These are phyloP conservation scores for Lasiodiplodia sp. DNA, from an alignment of 2,329 filamentous ascomycete species.

Conservation along the genomic window DNA sequence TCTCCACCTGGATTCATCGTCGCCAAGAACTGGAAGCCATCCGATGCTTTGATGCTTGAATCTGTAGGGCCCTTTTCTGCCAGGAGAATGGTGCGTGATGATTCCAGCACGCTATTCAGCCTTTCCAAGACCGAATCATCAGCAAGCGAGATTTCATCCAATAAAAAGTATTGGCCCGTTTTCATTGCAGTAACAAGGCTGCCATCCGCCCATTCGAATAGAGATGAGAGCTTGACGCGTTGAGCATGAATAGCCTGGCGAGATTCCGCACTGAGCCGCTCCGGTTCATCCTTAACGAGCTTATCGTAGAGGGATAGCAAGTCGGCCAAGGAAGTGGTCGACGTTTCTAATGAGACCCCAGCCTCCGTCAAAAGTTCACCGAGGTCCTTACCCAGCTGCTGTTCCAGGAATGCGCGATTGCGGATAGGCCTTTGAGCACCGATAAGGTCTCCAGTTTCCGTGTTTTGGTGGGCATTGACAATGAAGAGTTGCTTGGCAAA, in stretches of 20 bases:
- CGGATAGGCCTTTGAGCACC: slow-evolving; percentile 91
- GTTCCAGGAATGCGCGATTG: slow-evolving; percentile 77
- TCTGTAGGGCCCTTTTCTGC: slow-evolving; percentile 92
- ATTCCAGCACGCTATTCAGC: slow-evolving; percentile 94
- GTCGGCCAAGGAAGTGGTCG: slow-evolving; percentile 39
- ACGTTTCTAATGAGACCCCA: not conserved
- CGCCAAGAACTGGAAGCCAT: slow-evolving; percentile 93
- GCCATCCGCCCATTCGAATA: slow-evolving; percentile 97
- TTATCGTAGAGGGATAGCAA: slow-evolving; percentile 67
- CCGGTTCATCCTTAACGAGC: slow-evolving; percentile 54
- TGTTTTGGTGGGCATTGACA: slow-evolving; percentile 97
- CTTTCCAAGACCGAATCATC: slow-evolving; percentile 97
- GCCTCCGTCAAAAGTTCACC: slow-evolving; percentile 40
- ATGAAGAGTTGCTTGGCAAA: slow-evolving; percentile 79
- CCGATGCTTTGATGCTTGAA: slow-evolving; percentile 75
- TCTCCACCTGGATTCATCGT: slow-evolving; percentile 99
- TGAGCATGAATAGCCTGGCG: slow-evolving; percentile 35
- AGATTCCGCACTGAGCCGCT: slow-evolving; percentile 54
- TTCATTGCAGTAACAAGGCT: slow-evolving; percentile 95
- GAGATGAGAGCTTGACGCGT: slow-evolving; percentile 73
- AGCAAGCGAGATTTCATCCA: slow-evolving; percentile 97
- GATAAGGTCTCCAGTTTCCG: slow-evolving; percentile 96
- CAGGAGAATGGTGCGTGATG: slow-evolving; percentile 82
- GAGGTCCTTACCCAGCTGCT: slow-evolving; percentile 70
- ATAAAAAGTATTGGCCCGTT: slow-evolving; percentile 84